These are phyloP conservation scores for Dacryopinax primogenitus DNA, from an alignment of 768 basidiomycete genomes.

Conservation along the genomic window DNA sequence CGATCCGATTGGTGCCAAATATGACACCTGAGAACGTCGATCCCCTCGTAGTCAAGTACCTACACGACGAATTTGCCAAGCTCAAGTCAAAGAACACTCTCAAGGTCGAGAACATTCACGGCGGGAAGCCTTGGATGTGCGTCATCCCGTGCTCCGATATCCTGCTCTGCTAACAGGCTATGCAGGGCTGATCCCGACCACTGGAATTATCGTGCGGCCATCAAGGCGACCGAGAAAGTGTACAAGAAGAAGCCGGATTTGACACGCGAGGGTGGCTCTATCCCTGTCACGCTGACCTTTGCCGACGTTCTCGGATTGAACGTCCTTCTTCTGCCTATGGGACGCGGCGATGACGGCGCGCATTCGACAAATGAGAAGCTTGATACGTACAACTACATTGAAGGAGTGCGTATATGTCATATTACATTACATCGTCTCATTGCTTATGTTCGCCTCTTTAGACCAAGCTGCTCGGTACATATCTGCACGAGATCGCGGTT, in stretches of 20 bases:
- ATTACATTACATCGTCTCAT: not conserved
- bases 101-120: constrained; percentile 54
- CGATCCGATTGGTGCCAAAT: constrained; percentile 82
- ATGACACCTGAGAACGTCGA: constrained; percentile 67
- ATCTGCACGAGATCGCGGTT: constrained; percentile 58
- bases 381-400: constrained; percentile 76
- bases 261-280: constrained; percentile 87
- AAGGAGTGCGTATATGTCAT: constrained; percentile 45
- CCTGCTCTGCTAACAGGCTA: constrained; percentile 16
- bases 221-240: constrained; percentile 65
- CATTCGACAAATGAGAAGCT: constrained; percentile 94
- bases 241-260: constrained; percentile 67
- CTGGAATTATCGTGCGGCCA: constrained; percentile 88
- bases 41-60: constrained; percentile 53
- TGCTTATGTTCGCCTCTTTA: constrained; percentile 19
- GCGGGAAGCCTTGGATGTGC: constrained; percentile 77
- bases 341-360: constrained; percentile 86
- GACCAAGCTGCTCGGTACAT: constrained; percentile 67
- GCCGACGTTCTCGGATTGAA: constrained; percentile 78
- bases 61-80: constrained; percentile 71
- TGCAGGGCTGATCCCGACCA: constrained; percentile 53
- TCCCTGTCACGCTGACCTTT: constrained; percentile 87
- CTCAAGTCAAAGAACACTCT: constrained; percentile 75
- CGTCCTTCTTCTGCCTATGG: constrained; percentile 83
- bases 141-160: constrained; percentile 19